phyloP scores from a whole-genome alignment of 371 early-diverging fungal genomes.

The Caulochytrium protostelioides region DNA sequence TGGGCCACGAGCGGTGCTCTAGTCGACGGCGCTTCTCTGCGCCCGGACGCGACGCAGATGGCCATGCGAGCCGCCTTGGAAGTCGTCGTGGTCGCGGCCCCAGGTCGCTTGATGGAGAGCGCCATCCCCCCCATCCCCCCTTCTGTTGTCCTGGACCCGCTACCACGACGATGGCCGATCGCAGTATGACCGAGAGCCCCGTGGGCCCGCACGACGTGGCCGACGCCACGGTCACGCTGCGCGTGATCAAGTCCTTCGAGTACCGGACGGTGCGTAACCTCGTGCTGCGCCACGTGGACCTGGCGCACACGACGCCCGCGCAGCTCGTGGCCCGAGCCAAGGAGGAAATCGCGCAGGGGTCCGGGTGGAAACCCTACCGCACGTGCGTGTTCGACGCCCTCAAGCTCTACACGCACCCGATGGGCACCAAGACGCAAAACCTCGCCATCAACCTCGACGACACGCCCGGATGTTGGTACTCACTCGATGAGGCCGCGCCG shows the following conservation, averaged over 20 bases:
- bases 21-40: too few relatives aligned
- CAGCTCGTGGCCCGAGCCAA: conserved; percentile 39
- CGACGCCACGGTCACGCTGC: conserved; percentile 46
- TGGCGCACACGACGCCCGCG: conserved; percentile 39
- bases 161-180: background rate
- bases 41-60: too few relatives aligned
- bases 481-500: too few relatives aligned
- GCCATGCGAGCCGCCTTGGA: too few relatives aligned
- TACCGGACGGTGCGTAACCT: conserved; percentile 67
- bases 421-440: conserved; percentile 53
- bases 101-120: too few relatives aligned
- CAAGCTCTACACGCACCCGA: conserved; percentile 65
- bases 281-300: conserved; percentile 46
- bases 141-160: background rate
- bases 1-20: too few relatives aligned
- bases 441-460: conserved; percentile 68
- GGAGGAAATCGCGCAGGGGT: conserved; percentile 35
- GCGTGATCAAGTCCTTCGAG: conserved; percentile 73
- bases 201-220: conserved; percentile 1
- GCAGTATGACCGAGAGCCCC: conserved; percentile 6
- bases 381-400: conserved; percentile 49
- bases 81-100: too few relatives aligned
- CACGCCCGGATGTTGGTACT: too few relatives aligned
- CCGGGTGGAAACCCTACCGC: conserved; percentile 51
- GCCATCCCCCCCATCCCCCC: too few relatives aligned